phyloP scores from a whole-genome alignment of 2,329 filamentous ascomycete genomes.

The Dactylellina parvicollis region DNA sequence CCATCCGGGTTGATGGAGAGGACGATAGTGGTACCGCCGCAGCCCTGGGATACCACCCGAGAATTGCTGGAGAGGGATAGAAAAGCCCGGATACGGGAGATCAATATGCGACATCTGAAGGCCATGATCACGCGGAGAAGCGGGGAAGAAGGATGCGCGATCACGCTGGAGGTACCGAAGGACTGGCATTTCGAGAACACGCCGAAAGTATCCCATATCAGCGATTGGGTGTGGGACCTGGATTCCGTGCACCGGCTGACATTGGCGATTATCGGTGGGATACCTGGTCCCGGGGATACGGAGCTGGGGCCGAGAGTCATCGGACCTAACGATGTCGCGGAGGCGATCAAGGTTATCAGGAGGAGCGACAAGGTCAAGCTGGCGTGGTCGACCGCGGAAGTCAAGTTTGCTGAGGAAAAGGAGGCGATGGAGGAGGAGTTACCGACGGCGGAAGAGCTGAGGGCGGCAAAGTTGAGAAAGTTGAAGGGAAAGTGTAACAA shows the following conservation, averaged over 20 bases:
- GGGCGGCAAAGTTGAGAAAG: constrained; percentile 64
- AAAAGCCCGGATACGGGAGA: constrained; percentile 65
- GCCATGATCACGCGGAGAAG: constrained; percentile 69
- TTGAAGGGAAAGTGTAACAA: constrained; percentile 72
- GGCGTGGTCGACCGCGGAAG: constrained; percentile 55
- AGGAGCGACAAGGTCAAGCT: constrained; percentile 57
- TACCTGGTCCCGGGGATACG: constrained; percentile 49
- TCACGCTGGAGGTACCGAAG: constrained; percentile 58
- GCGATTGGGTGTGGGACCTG: constrained; percentile 69
- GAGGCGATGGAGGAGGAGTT: constrained; percentile 58
- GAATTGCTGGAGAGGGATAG: constrained; percentile 65
- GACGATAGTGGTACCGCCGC: constrained; percentile 68
- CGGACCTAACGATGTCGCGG: constrained; percentile 34
- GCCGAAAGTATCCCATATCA: constrained; percentile 54
- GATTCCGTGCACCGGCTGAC: constrained; percentile 70
- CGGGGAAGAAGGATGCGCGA: constrained; percentile 59
- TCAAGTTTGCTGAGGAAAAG: constrained; percentile 36
- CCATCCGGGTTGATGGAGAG: constrained; percentile 60
- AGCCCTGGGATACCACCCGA: constrained; percentile 61
- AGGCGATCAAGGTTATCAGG: constrained; percentile 16
- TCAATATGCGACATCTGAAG: constrained; percentile 73
- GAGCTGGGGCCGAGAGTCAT: constrained; percentile 58
- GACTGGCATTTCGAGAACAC: constrained; percentile 59
- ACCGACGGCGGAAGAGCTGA: constrained; percentile 60
- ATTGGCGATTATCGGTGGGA: constrained; percentile 22